phyloP scores from a whole-genome alignment of 208 protist genomes.

The Trypanosoma boissoni region DNA sequence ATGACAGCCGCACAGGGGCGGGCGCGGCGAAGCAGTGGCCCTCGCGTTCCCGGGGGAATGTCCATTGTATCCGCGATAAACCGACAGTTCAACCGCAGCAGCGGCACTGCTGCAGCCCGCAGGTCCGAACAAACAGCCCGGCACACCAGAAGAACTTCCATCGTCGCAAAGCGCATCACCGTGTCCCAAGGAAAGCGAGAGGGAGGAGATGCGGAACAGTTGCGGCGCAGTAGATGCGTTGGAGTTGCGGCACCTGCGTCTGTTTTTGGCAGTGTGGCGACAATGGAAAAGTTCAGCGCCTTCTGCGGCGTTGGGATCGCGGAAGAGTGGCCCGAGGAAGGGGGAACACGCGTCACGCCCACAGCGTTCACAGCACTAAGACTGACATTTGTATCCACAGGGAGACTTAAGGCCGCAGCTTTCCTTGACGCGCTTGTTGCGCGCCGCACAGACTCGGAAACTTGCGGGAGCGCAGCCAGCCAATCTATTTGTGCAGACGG shows the following conservation, averaged over 20 bases:
- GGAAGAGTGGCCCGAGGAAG: background rate
- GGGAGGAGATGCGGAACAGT: background rate
- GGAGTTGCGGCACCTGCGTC: background rate
- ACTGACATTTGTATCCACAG: too few relatives aligned
- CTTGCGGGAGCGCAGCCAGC: too few relatives aligned
- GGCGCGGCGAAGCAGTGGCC: background rate
- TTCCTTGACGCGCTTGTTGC: too few relatives aligned
- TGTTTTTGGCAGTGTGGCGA: background rate
- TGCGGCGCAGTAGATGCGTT: too few relatives aligned
- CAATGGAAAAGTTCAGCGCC: background rate
- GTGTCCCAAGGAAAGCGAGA: constrained; percentile 9
- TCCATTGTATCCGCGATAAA: constrained; percentile 19
- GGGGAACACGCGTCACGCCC: background rate
- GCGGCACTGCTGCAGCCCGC: constrained; percentile 3
- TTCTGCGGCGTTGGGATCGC: background rate
- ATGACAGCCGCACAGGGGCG: constrained; percentile 11
- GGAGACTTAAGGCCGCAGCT: too few relatives aligned
- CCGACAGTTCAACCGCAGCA: constrained; percentile 10
- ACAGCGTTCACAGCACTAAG: too few relatives aligned
- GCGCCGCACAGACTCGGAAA: too few relatives aligned
- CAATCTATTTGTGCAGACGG: too few relatives aligned
- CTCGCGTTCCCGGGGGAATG: constrained; percentile 5
- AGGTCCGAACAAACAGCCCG: background rate
- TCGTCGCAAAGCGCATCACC: constrained; percentile 9
- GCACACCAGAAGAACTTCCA: constrained; percentile 11